Evolutionary conservation across 164 flowering plant genomes (phyloP), one percentile per base, ranked within the genome.

Genomic region (Macadamia tetraphylla): DNA sequence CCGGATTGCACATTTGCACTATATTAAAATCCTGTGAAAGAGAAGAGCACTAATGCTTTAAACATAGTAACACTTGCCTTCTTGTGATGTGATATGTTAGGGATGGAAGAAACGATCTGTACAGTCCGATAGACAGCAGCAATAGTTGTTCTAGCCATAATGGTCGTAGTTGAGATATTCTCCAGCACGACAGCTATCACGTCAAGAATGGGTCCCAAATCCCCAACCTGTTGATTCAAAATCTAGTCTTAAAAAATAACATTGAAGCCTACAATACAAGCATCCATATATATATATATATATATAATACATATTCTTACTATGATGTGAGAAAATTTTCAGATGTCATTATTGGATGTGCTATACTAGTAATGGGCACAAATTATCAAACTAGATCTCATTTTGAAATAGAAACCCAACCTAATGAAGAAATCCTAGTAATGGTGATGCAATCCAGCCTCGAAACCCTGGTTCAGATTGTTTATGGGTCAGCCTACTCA

Each of bases 151-250:
- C 92, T 81, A 42, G 96, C 87, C 58, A 80, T 71, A 65, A 79
- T 43, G 59, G 79, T 71, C 56, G 67, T 77, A 60, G 72, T 67
- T 17, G 95, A 74, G 64, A 90, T 74, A 76, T 80, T 89, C 75
- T 93, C 98, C 32, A 93, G 74, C 78, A 86, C 80, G 66, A 82
- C 85, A 73, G 92, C 89, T 82, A 93, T 80, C 85, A 79, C 79
- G 82, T 93, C 97, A 72, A 93, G 90, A 77, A 93, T 87, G 3
- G 92, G 93, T 29, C 98, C 96, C 31, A 79, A 83, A 78, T 93
- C 98, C 14, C 94, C 96, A 68, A 86, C 94, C 98, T 93, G 86
- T 49, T 53, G 72, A 66, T 67, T 59, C 13, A 61, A 51, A 56
- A 63, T 29, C 52, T 71, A 61, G 29, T 44, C 18, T 51, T 69